A percentile compares a stretch with the other conserved stretches of the same genome.
Conservation (phyloP, 306 rosid species). For the Pyrus betulifolia region DNA sequence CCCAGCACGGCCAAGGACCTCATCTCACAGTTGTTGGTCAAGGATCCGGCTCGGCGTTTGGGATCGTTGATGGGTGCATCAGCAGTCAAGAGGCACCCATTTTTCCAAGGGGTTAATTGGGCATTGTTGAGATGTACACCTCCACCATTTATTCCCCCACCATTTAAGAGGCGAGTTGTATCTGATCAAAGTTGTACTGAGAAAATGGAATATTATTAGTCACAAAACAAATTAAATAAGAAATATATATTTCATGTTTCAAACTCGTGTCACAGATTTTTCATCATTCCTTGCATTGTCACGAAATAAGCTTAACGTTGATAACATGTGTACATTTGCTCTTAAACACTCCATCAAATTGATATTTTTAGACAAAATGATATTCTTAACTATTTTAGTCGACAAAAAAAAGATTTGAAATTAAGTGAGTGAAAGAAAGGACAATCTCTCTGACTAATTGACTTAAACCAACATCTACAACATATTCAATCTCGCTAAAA, state of each 20-base stretch:
- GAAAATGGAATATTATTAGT: conserved; percentile 57
- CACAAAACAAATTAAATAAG: not conserved
- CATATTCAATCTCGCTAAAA: too few species aligned
- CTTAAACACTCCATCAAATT: too few species aligned
- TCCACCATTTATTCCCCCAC: conserved; percentile 52
- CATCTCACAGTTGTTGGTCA: conserved; percentile 47
- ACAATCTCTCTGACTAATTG: too few species aligned
- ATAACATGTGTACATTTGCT: too few species aligned
- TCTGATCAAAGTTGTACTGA: conserved; percentile 49
- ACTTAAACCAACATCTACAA: too few species aligned
- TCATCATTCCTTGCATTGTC: not conserved
- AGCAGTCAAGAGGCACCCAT: conserved; percentile 52
- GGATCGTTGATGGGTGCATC: conserved; percentile 63
- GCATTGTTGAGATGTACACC: conserved; percentile 59
- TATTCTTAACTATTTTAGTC: too few species aligned
- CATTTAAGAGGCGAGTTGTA: conserved; percentile 32
- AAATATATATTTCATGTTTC: not conserved
- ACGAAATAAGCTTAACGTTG: too few species aligned
- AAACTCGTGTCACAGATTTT: not conserved
- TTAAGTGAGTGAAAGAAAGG: too few species aligned
- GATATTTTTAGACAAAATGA: too few species aligned
- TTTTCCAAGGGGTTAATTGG: conserved; percentile 64
- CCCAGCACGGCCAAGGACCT: conserved; percentile 47
- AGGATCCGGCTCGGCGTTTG: conserved; percentile 58
- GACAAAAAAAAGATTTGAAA: too few species aligned